Base-by-base conservation (phyloP, 176 grass and related monocot genomes). In the Bonia amplexicaulis region DNA sequence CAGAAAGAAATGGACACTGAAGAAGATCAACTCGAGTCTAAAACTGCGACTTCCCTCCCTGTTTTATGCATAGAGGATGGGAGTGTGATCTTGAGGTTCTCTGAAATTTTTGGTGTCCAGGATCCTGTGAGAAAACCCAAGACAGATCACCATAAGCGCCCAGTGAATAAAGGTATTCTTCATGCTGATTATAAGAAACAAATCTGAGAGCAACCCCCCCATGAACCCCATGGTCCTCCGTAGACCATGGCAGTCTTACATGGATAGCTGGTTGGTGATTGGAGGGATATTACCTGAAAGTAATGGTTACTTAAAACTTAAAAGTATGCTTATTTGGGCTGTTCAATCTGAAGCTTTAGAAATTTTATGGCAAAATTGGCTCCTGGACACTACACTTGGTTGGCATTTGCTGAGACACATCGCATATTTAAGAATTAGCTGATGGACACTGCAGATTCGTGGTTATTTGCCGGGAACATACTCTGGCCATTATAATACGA, bases 91-190 rank as follows among this genome's bases (percentile, higher is more conserved):
- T 82, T 98, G 80, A 98, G 66, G 81, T 98, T 98, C 82, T 92
- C 96, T 80, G 96, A 98, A 88, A 93, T 98, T 80, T 98, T 98
- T 89, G 93, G 96, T 74, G 80, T 83, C n/a, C 89, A 92, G 68
- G 93, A 92, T 31, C 86, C 89, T 90, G 53, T 76, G 78, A 95
- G 81, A 87, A 94, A 90, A 85, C 79, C 66, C 44, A 95, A 80
- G 65, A 92, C 78, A 26, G 85, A 88, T 74, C 85, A 78, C 73
- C 91, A 87, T 71, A 90, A 86, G 63, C 74, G 31, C 46, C 76
- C 88, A 71, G 69, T 80, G 76, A 91, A 88, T 87, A 98, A 91
- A 93, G 89, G 91, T 93, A 82, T 84, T 41, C 17, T 85, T 48
- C 62, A 69, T 44, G 47, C 49, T 78, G 58, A 35, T 58, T 46